A percentile compares a stretch with the other conserved stretches of the same genome.
These are phyloP conservation scores for Cochlearia excelsa DNA, from an alignment of 345 rosid species.

Conservation along the genomic window DNA sequence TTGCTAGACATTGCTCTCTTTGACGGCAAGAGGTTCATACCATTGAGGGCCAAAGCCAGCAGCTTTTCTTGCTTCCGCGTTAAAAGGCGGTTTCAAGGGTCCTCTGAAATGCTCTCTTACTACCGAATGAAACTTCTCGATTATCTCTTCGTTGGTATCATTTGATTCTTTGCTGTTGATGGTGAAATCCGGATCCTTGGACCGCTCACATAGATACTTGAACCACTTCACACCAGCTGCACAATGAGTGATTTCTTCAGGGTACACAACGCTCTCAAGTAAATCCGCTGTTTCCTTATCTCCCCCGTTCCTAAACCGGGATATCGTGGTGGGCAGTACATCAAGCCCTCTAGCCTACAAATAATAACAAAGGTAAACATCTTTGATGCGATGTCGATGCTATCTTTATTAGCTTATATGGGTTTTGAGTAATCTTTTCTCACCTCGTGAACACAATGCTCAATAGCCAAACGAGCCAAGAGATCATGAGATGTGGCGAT, in stretches of 20 bases:
- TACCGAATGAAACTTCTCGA: slow-evolving; percentile 57
- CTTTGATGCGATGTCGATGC: neutral
- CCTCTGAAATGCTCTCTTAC: slow-evolving; percentile 82
- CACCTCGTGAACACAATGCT: slow-evolving; percentile 94
- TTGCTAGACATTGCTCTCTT: slow-evolving; percentile 35
- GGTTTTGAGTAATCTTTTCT: neutral
- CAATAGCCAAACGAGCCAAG: slow-evolving; percentile 74
- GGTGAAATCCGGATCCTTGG: slow-evolving; percentile 30
- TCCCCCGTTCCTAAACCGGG: slow-evolving; percentile 77
- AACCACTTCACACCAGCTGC: slow-evolving; percentile 96
- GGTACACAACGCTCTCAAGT: slow-evolving; percentile 70
- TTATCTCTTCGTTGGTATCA: slow-evolving; percentile 44
- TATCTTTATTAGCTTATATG: too few relatives aligned
- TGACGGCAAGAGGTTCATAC: slow-evolving; percentile 84
- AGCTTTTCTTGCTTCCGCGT: slow-evolving; percentile 79
- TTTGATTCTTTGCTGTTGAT: slow-evolving; percentile 28
- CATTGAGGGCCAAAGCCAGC: slow-evolving; percentile 85
- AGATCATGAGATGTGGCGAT: slow-evolving; percentile 72
- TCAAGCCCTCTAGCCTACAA: slow-evolving; percentile 90
- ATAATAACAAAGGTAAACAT: neutral
- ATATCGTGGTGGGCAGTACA: slow-evolving; percentile 82
- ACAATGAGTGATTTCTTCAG: slow-evolving; percentile 91
- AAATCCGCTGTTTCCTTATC: slow-evolving; percentile 72
- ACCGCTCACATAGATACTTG: slow-evolving; percentile 61
- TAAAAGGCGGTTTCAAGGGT: slow-evolving; percentile 93